phyloP scores from a whole-genome alignment of 257 asterid species.

The Gynochthodes officinalis region DNA sequence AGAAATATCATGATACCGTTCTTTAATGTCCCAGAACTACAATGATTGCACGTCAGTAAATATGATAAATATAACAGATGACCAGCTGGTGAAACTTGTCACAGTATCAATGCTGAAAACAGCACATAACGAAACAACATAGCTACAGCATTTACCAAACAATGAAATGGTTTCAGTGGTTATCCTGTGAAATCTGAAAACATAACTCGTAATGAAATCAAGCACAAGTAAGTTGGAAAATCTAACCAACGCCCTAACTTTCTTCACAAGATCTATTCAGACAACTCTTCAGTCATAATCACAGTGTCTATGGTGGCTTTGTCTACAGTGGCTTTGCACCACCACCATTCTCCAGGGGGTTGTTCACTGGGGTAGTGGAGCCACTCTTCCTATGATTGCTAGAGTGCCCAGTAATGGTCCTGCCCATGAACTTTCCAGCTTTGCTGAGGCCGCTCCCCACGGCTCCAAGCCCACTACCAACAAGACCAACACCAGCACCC shows the following conservation, averaged over 20 bases:
- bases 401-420: slow-evolving; percentile 70
- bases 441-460: slow-evolving; percentile 78
- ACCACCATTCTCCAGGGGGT: slow-evolving; percentile 71
- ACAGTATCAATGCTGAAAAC: too few species aligned
- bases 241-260: background rate
- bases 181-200: background rate
- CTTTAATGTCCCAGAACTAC: too few species aligned
- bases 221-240: background rate
- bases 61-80: too few species aligned
- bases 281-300: slow-evolving; percentile 1
- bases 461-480: slow-evolving; percentile 78
- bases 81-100: too few species aligned
- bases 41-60: too few species aligned
- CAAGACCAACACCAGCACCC: slow-evolving; percentile 75
- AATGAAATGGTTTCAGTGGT: background rate
- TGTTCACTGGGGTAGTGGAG: slow-evolving; percentile 58
- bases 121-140: background rate
- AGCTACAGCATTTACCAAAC: background rate
- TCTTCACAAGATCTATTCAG: slow-evolving; percentile 22
- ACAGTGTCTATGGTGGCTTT: slow-evolving; percentile 42
- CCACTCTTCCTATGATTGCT: slow-evolving; percentile 58
- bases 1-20: too few species aligned
- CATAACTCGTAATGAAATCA: background rate
- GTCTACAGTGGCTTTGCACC: slow-evolving; percentile 76
- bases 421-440: slow-evolving; percentile 91